Evolutionary conservation across 2,329 filamentous ascomycete species (phyloP).

Genomic region (Colletotrichum theobromicola): DNA sequence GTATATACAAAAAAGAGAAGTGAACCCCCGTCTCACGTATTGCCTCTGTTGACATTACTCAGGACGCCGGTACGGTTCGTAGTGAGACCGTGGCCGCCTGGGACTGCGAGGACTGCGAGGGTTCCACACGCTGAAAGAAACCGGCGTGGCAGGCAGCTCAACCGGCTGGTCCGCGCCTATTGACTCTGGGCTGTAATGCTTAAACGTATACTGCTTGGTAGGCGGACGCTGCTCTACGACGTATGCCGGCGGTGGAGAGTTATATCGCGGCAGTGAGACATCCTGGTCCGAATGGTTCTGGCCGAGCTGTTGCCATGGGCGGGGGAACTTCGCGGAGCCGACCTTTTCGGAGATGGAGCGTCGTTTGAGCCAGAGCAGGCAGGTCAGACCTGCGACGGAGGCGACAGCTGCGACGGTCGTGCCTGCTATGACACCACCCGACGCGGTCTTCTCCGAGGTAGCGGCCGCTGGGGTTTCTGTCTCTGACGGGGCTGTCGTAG

Average conservation of each 20-base stretch:
- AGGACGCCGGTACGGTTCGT: slow-evolving; percentile 14
- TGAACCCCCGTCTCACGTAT: neutral
- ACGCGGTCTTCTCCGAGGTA: neutral
- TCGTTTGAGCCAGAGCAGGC: slow-evolving; percentile 13
- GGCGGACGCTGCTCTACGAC: neutral
- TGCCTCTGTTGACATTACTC: neutral
- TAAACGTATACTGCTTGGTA: neutral
- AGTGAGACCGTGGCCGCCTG: slow-evolving; percentile 1
- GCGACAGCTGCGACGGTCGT: slow-evolving; percentile 13
- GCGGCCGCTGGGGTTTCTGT: neutral
- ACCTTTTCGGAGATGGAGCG: slow-evolving; percentile 12
- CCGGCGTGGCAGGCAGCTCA: slow-evolving; percentile 15
- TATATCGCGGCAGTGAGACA: slow-evolving; percentile 7
- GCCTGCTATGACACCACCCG: slow-evolving; percentile 3
- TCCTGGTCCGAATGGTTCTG: neutral
- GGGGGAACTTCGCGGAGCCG: neutral
- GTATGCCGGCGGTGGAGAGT: slow-evolving; percentile 8
- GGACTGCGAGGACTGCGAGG: neutral
- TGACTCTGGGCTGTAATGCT: slow-evolving; percentile 17
- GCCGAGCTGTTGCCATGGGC: slow-evolving; percentile 8
- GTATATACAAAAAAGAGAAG: neutral
- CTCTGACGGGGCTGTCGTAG: neutral
- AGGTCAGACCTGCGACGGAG: slow-evolving; percentile 3
- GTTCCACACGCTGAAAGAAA: slow-evolving; percentile 14
- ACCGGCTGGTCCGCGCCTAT: neutral